These are phyloP conservation scores for Solanum hybrid DNA, from an alignment of 305 asterid genomes.

Conservation along the genomic window DNA sequence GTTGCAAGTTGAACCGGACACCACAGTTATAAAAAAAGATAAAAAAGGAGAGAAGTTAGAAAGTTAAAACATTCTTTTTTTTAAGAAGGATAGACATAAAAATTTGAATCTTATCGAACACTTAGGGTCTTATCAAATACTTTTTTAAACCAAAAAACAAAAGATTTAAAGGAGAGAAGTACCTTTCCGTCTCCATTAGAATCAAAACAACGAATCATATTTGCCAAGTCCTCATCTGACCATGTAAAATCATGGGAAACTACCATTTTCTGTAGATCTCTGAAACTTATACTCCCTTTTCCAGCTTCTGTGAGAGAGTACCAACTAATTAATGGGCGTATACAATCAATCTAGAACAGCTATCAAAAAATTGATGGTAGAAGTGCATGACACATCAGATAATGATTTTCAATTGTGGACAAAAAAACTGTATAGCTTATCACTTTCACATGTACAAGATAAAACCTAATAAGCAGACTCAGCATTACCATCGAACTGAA, in stretches of 20 bases:
- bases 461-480: constrained; percentile 4
- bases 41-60: too few species aligned
- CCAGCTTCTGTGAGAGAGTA: constrained; percentile 50
- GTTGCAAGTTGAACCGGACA: neutral
- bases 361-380: neutral
- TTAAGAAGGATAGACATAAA: too few species aligned
- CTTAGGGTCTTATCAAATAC: neutral
- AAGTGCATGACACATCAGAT: neutral
- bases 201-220: constrained; percentile 68
- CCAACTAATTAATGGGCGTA: neutral
- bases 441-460: neutral
- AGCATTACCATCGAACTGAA: constrained; percentile 80
- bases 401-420: neutral
- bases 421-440: neutral
- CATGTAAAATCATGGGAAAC: constrained; percentile 75
- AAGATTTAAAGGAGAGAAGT: neutral
- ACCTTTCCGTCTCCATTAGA: constrained; percentile 82
- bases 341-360: neutral
- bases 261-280: constrained; percentile 62
- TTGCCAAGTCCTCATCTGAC: constrained; percentile 70
- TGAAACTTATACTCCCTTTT: constrained; percentile 43
- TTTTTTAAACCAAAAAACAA: neutral
- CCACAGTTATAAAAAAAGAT: neutral
- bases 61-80: too few species aligned
- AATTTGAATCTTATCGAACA: neutral